Evolutionary conservation across 2,329 filamentous ascomycete species (phyloP), one percentile per base, ranked within the genome.

Genomic region (Aspergillus tamarii): DNA sequence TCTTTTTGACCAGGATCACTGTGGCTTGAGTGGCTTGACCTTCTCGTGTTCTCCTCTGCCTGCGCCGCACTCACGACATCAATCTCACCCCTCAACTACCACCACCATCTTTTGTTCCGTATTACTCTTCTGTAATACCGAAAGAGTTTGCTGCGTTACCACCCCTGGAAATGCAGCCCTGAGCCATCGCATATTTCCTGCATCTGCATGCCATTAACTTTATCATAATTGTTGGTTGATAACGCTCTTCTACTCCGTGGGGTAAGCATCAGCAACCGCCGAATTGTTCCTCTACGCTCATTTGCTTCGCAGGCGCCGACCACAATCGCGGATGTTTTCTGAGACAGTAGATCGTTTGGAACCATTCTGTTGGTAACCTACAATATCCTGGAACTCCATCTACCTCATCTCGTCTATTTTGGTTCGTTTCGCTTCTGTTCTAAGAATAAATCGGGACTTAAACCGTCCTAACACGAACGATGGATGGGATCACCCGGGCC

Each of bases 301-400:
- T 65, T 63, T 61, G 63, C 57, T 57, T 56, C 23, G 59, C 64
- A 69, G 39, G 60, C 67, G 67, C 67, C 62, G 23, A 50, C 53
- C 23, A 45, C 26, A 19, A 21, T 55, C 57, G 46, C 63, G 48
- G 21, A 10, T 53, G 39, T 57, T 55, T 62, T 50, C 62, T 66
- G 65, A 66, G 65, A 66, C 66, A 48, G 28, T 41, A 39, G 26
- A 39, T 26, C 12, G 50, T 62, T 64, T 62, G 23, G 62, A 55
- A 62, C 65, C 65, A 54, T 53, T 55, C 65, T 62, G 57, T 60
- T 50, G 65, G 66, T 64, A 66, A 41, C 65, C 65, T 65, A 67
- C 63, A 55, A 32, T 32, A 45, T 34, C 28, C 34, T 45, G 30
- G 55, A n/a, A 50, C 58, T 11, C 26, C 30, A 41, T n/a, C 3